Evolutionary conservation across 1,284 basidiomycete genomes (phyloP).

Genomic region (Trichosporon coremiiforme): DNA sequence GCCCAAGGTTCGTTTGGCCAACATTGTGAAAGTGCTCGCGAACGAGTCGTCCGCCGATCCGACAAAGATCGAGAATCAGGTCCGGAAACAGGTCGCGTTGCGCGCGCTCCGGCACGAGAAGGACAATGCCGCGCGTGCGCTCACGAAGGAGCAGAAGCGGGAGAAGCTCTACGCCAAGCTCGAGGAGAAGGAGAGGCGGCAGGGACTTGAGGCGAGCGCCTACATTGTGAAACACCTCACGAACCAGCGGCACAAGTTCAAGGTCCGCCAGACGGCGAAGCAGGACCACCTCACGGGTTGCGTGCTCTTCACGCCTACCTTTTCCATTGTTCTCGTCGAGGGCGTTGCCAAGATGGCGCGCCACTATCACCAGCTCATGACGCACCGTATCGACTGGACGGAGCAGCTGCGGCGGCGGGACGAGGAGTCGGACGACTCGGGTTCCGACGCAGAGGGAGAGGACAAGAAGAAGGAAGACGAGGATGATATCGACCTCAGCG

Average conservation of each 20-base stretch:
- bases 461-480: constrained; percentile 27
- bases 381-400: constrained; percentile 89
- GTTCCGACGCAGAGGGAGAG: constrained; percentile 40
- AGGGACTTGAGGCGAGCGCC: constrained; percentile 80
- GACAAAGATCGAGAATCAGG: constrained; percentile 93
- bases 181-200: constrained; percentile 73
- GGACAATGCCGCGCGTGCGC: constrained; percentile 83
- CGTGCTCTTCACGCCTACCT: constrained; percentile 83
- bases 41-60: constrained; percentile 94
- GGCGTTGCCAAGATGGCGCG: constrained; percentile 83
- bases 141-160: constrained; percentile 83
- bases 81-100: constrained; percentile 87
- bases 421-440: constrained; percentile 62
- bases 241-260: constrained; percentile 94
- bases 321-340: constrained; percentile 91
- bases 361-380: constrained; percentile 85
- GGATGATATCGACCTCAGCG: constrained; percentile 64
- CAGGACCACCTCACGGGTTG: constrained; percentile 85
- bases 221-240: constrained; percentile 88
- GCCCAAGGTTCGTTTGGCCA: constrained; percentile 92
- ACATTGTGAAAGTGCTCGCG: constrained; percentile 97
- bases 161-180: constrained; percentile 86
- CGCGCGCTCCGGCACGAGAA: constrained; percentile 87
- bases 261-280: constrained; percentile 93
- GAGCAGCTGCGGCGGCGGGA: constrained; percentile 80